Percentiles rank a stretch among this genome's conserved stretches.
phyloP scores from a whole-genome alignment of 768 basidiomycete genomes.

The Suillus lakei region DNA sequence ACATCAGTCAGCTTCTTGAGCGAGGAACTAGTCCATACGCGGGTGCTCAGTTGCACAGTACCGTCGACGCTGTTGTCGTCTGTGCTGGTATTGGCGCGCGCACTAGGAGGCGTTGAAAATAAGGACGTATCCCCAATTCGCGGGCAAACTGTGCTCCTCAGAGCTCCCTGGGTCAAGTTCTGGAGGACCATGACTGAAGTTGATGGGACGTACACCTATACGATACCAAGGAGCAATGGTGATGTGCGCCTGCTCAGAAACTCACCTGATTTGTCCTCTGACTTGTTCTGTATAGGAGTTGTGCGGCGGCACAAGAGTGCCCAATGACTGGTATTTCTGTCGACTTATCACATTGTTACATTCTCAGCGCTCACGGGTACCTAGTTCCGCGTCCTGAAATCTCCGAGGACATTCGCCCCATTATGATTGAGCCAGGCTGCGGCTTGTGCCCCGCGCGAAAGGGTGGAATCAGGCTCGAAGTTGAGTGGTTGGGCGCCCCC shows the following conservation, averaged over 20 bases:
- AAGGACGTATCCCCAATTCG: conserved; percentile 49
- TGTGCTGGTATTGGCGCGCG: conserved; percentile 69
- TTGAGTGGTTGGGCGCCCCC: conserved; percentile 43
- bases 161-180: conserved; percentile 52
- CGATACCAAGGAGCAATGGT: conserved; percentile 41
- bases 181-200: conserved; percentile 34
- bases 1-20: conserved; percentile 60
- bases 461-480: conserved; percentile 66
- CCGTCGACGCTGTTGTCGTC: conserved; percentile 60
- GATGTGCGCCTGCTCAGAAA: conserved; percentile 39
- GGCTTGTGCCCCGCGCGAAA: conserved; percentile 71
- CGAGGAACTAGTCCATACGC: conserved; percentile 10
- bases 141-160: conserved; percentile 49
- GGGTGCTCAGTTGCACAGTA: conserved; percentile 2
- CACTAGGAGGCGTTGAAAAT: conserved; percentile 58
- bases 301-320: conserved; percentile 61
- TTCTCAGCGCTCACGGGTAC: conserved; percentile 46
- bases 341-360: not conserved
- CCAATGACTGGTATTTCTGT: conserved; percentile 60
- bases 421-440: conserved; percentile 56
- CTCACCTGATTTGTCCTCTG: not conserved
- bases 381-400: conserved; percentile 67
- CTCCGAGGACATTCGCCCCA: conserved; percentile 55
- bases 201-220: conserved; percentile 37
- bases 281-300: conserved; percentile 42